phyloP scores from a whole-genome alignment of 1,284 basidiomycete genomes.

The Ceratobasidium sp. region DNA sequence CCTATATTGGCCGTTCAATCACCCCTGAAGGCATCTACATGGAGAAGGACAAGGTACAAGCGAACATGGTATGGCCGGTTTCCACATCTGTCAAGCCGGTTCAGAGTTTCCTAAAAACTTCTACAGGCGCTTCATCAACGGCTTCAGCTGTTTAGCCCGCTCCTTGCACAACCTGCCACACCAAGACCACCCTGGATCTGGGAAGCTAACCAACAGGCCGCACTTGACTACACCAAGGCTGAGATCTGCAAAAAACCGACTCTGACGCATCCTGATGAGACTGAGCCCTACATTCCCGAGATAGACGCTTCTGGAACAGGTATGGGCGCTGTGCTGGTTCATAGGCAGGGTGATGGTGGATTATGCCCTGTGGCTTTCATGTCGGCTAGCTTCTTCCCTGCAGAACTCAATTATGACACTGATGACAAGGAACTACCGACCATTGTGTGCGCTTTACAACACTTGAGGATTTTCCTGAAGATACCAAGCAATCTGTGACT shows the following conservation, averaged over 20 bases:
- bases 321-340: conserved; percentile 2
- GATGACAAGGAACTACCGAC: conserved; percentile 54
- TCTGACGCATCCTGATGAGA: neutral
- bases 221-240: no score
- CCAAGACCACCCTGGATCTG: conserved; percentile 47
- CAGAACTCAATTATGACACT: conserved; percentile 53
- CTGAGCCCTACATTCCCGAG: conserved; percentile 34
- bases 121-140: conserved; percentile 33
- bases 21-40: conserved; percentile 47
- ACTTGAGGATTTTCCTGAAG: conserved; percentile 50
- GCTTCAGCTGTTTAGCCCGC: neutral
- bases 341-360: neutral
- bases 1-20: conserved; percentile 47
- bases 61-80: conserved; percentile 56
- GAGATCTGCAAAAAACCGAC: no score
- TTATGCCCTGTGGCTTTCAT: conserved; percentile 26
- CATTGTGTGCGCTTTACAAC: conserved; percentile 39
- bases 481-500: conserved; percentile 36
- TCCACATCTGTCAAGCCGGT: conserved; percentile 53
- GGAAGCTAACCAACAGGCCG: conserved; percentile 37
- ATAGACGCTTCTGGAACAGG: conserved; percentile 9
- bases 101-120: conserved; percentile 57
- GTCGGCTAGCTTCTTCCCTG: conserved; percentile 33
- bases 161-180: no score
- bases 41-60: conserved; percentile 56